These are phyloP conservation scores for Saururus chinensis DNA, from an alignment of 164 flowering plant genomes.

Conservation along the genomic window DNA sequence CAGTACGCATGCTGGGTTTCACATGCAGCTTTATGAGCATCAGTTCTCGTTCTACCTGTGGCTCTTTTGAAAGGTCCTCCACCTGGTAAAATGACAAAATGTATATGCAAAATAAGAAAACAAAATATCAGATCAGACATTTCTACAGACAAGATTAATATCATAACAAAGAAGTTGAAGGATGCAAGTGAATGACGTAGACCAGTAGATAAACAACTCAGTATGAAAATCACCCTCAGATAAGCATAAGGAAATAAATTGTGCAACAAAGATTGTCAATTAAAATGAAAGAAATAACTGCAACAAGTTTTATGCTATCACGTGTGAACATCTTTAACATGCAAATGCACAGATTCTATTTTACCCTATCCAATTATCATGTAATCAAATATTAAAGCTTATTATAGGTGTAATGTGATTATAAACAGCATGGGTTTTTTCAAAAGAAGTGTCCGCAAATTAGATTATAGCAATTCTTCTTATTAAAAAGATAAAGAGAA, in stretches of 20 bases:
- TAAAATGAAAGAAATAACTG: background rate
- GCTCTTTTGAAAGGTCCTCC: constrained; percentile 81
- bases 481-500: background rate
- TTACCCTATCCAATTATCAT: background rate
- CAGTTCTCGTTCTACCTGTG: constrained; percentile 92
- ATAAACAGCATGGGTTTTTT: background rate
- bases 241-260: no score
- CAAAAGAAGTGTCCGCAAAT: background rate
- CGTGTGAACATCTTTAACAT: no score
- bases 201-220: no score
- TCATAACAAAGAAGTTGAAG: no score
- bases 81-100: constrained; percentile 30
- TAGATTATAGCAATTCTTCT: background rate
- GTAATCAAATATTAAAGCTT: no score
- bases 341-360: background rate
- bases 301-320: no score
- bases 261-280: background rate
- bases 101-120: background rate
- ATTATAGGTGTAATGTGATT: no score
- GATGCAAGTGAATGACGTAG: no score
- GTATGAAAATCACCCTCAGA: no score
- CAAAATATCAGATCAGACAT: background rate
- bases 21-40: constrained; percentile 87
- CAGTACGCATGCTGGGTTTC: constrained; percentile 44
- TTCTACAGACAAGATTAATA: no score